Percentiles rank a stretch among this genome's conserved stretches.
These are phyloP conservation scores for Globisporangium rhizosaccharum DNA, from an alignment of 352 stramenopile species.

Conservation along the genomic window DNA sequence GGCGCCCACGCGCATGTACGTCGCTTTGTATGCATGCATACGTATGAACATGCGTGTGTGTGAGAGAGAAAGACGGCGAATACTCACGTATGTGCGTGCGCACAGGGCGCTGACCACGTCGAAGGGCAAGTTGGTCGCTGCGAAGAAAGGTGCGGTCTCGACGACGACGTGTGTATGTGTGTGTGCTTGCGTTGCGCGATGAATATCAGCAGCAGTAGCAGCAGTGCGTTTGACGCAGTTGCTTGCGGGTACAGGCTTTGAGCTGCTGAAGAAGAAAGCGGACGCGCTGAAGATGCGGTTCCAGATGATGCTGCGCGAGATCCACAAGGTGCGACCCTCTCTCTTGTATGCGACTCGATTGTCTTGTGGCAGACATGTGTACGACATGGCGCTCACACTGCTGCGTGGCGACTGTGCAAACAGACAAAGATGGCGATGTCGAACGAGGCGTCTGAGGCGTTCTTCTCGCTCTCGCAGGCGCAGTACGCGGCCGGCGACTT, in stretches of 20 bases:
- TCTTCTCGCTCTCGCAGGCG: constrained; percentile 97
- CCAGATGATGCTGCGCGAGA: constrained; percentile 83
- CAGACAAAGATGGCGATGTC: constrained; percentile 87
- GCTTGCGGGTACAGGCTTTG: constrained; percentile 42
- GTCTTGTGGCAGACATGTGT: too few relatives aligned
- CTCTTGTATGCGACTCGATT: background rate
- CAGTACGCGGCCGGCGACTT: constrained; percentile 99
- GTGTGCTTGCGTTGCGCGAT: background rate
- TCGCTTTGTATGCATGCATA: background rate
- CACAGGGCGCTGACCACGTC: constrained; percentile 78
- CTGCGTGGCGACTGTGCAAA: background rate
- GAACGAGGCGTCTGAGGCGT: constrained; percentile 89
- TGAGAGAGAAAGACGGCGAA: background rate
- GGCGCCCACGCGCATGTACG: constrained; percentile 79
- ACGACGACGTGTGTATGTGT: background rate
- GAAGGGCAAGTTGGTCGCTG: constrained; percentile 76
- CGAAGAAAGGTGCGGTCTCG: constrained; percentile 69
- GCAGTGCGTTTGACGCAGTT: background rate
- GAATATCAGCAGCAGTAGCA: background rate
- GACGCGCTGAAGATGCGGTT: constrained; percentile 98
- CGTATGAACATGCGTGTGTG: background rate
- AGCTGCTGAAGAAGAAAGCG: constrained; percentile 96
- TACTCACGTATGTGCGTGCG: background rate
- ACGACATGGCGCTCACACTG: background rate
- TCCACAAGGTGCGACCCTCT: constrained; percentile 60